A percentile compares a stretch with the other conserved stretches of the same genome.
These are phyloP conservation scores for Yarrowia sp. DNA, from an alignment of 805 yeast species.

Conservation along the genomic window DNA sequence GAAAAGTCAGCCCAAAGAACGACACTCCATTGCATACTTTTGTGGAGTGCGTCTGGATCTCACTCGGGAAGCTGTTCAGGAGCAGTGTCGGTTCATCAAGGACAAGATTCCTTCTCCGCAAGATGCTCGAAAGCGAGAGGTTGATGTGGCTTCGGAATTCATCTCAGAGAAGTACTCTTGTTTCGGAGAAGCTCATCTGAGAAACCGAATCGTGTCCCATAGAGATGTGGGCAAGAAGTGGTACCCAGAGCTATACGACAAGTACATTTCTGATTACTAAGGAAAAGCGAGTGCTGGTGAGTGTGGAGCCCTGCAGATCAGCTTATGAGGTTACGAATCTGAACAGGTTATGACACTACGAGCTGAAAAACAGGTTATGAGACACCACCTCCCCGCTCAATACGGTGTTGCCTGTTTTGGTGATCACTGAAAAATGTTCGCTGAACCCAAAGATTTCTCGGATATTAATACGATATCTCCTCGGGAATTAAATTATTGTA, in stretches of 20 bases:
- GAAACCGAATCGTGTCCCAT: slow-evolving; percentile 54
- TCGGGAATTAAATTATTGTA: background rate
- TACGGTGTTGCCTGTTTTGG: too few species aligned
- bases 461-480: too few species aligned
- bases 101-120: slow-evolving; percentile 47
- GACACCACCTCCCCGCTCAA: too few species aligned
- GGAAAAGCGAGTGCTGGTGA: too few species aligned
- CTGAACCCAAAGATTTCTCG: too few species aligned
- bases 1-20: slow-evolving; percentile 52
- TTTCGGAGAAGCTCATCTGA: slow-evolving; percentile 53
- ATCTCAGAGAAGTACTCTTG: slow-evolving; percentile 48
- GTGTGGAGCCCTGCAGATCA: too few species aligned
- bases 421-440: too few species aligned
- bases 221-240: slow-evolving; percentile 53
- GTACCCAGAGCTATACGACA: slow-evolving; percentile 51
- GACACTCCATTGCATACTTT: slow-evolving; percentile 58
- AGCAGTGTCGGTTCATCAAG: slow-evolving; percentile 45
- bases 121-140: slow-evolving; percentile 45
- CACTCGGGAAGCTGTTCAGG: slow-evolving; percentile 46
- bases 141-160: slow-evolving; percentile 49
- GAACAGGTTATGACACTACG: too few species aligned
- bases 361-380: too few species aligned
- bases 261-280: slow-evolving; percentile 43
- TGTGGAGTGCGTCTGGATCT: slow-evolving; percentile 52
- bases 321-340: too few species aligned